Percentiles rank a stretch among this genome's conserved stretches.
Conservation (phyloP, 768 basidiomycete species). For the Rhodotorula toruloides region DNA sequence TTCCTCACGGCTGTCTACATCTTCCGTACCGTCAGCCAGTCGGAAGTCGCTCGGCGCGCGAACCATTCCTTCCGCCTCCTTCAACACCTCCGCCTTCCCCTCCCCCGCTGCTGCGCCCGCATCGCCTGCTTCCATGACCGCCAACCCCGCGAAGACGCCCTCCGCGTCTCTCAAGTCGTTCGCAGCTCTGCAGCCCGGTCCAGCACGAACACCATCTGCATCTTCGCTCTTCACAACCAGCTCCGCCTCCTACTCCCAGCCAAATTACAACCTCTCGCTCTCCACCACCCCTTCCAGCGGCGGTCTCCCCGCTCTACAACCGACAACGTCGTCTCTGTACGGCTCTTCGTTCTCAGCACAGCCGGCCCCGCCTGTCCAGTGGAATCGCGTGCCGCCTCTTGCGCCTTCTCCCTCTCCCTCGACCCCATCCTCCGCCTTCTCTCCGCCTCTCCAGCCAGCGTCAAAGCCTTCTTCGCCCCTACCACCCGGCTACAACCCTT, state of each 20-base stretch:
- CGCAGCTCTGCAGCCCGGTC: conserved; percentile 30
- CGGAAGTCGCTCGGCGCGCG: conserved; percentile 29
- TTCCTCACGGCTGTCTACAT: not conserved
- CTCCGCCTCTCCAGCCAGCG: not conserved
- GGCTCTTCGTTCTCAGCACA: not conserved
- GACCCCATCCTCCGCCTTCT: not conserved
- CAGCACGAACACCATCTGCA: not conserved
- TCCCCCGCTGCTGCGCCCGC: not conserved
- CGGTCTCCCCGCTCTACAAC: conserved; percentile 16
- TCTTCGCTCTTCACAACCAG: not conserved
- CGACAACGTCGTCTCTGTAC: conserved; percentile 21
- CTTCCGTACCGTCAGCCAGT: not conserved
- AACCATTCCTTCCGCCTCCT: conserved; percentile 1
- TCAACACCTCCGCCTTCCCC: conserved; percentile 13
- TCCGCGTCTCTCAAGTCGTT: conserved; percentile 12
- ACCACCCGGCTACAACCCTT: conserved; percentile 21
- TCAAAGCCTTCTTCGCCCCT: not conserved
- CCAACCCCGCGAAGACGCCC: too few species aligned
- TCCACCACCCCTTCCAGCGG: conserved; percentile 4
- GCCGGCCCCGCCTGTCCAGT: conserved; percentile 9
- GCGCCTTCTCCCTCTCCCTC: not conserved
- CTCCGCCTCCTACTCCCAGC: not conserved
- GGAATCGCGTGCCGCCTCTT: conserved; percentile 26
- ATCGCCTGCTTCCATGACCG: not conserved
- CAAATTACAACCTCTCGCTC: conserved; percentile 31